phyloP scores from a whole-genome alignment of 441 rosid genomes.

The Gossypium davidsonii region DNA sequence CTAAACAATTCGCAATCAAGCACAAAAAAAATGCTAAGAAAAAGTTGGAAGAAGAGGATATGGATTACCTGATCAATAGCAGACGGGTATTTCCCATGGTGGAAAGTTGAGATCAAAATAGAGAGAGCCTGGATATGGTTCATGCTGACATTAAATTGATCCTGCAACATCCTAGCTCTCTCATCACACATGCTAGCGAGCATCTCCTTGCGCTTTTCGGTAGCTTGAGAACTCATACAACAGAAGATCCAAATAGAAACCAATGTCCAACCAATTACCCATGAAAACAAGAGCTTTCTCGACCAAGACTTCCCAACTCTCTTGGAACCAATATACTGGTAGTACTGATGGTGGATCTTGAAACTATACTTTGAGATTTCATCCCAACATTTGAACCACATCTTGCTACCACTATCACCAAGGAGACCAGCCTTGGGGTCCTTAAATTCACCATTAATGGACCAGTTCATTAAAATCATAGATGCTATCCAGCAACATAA shows the following conservation, averaged over 20 bases:
- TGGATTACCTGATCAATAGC: conserved; percentile 80
- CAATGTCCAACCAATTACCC: conserved; percentile 55
- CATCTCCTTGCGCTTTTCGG: conserved; percentile 71
- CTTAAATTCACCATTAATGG: conserved; percentile 52
- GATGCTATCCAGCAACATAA: conserved; percentile 74
- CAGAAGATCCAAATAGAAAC: conserved; percentile 46
- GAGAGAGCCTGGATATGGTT: conserved; percentile 96
- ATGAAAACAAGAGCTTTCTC: conserved; percentile 51
- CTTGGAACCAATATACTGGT: conserved; percentile 58
- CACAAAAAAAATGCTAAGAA: background rate
- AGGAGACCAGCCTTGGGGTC: conserved; percentile 44
- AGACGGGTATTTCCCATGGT: conserved; percentile 82
- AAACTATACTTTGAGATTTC: conserved; percentile 32
- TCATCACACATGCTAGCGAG: conserved; percentile 88
- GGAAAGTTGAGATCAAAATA: conserved; percentile 81
- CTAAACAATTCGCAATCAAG: conserved; percentile 7
- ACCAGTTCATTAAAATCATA: conserved; percentile 52
- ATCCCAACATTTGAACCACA: conserved; percentile 51
- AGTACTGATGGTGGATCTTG: conserved; percentile 53
- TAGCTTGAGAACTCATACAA: conserved; percentile 61
- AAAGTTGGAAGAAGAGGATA: conserved; percentile 15
- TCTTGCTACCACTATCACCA: conserved; percentile 48
- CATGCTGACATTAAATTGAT: conserved; percentile 95
- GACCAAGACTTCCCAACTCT: conserved; percentile 50
- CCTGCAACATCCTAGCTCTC: conserved; percentile 93